Conservation (phyloP, 2,329 filamentous ascomycete genomes). For the Hortaea sp. region DNA sequence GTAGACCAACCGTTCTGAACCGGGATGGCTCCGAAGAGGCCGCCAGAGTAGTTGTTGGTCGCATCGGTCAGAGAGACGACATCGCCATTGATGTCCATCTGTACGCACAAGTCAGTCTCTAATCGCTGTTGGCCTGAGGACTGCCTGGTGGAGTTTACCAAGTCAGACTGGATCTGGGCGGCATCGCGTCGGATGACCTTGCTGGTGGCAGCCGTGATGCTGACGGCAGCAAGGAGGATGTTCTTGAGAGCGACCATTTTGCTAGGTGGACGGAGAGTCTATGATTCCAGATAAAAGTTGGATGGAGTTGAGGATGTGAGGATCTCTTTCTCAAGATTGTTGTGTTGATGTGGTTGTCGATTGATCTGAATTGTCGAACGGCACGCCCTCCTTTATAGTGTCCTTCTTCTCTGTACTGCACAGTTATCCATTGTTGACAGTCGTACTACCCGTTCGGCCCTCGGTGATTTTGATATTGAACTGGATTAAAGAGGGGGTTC, state of each 20-base stretch:
- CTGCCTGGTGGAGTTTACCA: not conserved
- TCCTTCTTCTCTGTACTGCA: too few relatives aligned
- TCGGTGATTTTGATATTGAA: too few relatives aligned
- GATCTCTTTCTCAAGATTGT: too few relatives aligned
- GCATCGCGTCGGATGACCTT: slow-evolving; percentile 29
- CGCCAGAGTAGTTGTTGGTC: slow-evolving; percentile 10
- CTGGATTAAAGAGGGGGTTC: too few relatives aligned
- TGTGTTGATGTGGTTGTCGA: too few relatives aligned
- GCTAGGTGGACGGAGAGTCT: not conserved
- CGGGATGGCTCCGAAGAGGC: slow-evolving; percentile 7
- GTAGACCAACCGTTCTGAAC: slow-evolving; percentile 1
- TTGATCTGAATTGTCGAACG: too few relatives aligned
- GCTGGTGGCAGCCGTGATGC: slow-evolving; percentile 50
- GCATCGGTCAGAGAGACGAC: slow-evolving; percentile 7
- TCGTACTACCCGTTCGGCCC: too few relatives aligned
- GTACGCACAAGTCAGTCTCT: not conserved
- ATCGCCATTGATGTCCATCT: slow-evolving; percentile 10
- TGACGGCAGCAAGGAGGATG: slow-evolving; percentile 38
- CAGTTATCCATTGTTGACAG: too few relatives aligned
- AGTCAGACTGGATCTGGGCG: not conserved
- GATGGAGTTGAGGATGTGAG: too few relatives aligned
- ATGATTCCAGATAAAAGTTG: too few relatives aligned
- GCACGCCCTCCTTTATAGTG: too few relatives aligned
- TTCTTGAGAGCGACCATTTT: not conserved
- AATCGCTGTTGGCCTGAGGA: not conserved